Base-by-base conservation (phyloP, 2,329 filamentous ascomycete species). In the Pestalotiopsis sp. region DNA sequence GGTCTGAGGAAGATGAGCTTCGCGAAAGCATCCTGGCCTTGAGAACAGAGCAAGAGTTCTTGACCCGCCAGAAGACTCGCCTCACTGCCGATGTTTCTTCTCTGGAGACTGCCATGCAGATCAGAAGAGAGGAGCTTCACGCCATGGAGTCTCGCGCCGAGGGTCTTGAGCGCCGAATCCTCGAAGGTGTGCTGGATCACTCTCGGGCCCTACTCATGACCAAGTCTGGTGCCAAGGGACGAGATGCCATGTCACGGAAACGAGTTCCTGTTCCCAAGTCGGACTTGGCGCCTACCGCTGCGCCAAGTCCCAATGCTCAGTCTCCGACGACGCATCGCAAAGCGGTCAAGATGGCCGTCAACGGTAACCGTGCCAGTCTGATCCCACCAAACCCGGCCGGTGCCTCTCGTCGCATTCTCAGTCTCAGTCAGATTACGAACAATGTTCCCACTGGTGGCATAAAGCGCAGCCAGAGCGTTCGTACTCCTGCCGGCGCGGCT, bases 171-270 rank as follows among this genome's bases (percentile, higher is more conserved):
- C 92, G 95, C 66, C 91, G 96, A 31, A 97, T 99, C 73, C 84
- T 99, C 39, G 95, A 98, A 73, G 95, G 95, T 31, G 93, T 98
- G 71, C 97, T 99, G 83, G 95, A 98, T 75, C 95, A 98, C 78
- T 98, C 95, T 23, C 92, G 95, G 6, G 91, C 95, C 31, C 86
- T 98, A n/a, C 88, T 98, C 69, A 92, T 96, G 84, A 85, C 90
- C 73, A 91, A 93, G 82, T 83, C 87, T 3, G 70, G 70, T 25
- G 83, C 79, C 73, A 85, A 84, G 74, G 81, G 84, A 12, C 80
- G 80, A 5, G 87, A 89, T 66, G 81, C 83, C 70, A 89, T 90
- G 87, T 89, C 81, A 77, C 86, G 87, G 65, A 90, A 90, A 80
- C 83, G 88, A 7, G 83, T 84, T 68, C 75, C 82, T 31, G 80